Base-by-base conservation (phyloP, 768 basidiomycete genomes). In the Gloeopeniophorella convolvens region DNA sequence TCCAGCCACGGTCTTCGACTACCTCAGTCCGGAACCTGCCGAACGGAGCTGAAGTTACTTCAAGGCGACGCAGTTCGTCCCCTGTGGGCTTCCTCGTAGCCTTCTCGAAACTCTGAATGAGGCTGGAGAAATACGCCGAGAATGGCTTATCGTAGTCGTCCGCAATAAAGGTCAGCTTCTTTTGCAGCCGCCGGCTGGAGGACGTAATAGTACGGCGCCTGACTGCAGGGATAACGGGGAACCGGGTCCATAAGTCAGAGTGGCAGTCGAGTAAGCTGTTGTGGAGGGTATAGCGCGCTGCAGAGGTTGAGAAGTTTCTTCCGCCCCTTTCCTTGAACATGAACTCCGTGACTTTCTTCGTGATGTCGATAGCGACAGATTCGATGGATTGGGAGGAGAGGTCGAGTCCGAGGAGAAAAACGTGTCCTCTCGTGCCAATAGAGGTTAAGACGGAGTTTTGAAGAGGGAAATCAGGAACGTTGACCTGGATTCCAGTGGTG, bases 271-370 rank as follows among this genome's bases (percentile, higher is more conserved):
- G 50, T 20, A 51, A 33, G 16, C 39, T 55, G 45, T 80, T 83
- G 51, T 80, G 71, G 6, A 61, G 56, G 1, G 69, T 70, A 5
- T 44, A 21, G 15, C 39, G 47, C n/a, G 45, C 42, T 27, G 44
- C 47, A 7, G 61, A 54, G 21, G 31, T 54, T 23, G 59, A 45
- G n/a, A 57, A 40, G 7, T 50, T 51, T 8, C 60, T 61, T 21
- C 33, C 33, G 1, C 68, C 71, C 31, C 68, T 74, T 49, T 74
- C 71, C 48, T 68, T 69, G 66, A 83, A 82, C 50, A 66, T 72
- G 51, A 78, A 80, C 46, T 81, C 77, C 1, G 79, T 80, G 9
- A 70, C 62, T 50, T 75, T 78, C 45, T 72, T 73, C 7, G 76
- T 78, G 55, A 83, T 80, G 28, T 74, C 68, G 36, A 83, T 59